phyloP scores from a whole-genome alignment of 192 early-diverging fungal species.

The Coemansia sp. region DNA sequence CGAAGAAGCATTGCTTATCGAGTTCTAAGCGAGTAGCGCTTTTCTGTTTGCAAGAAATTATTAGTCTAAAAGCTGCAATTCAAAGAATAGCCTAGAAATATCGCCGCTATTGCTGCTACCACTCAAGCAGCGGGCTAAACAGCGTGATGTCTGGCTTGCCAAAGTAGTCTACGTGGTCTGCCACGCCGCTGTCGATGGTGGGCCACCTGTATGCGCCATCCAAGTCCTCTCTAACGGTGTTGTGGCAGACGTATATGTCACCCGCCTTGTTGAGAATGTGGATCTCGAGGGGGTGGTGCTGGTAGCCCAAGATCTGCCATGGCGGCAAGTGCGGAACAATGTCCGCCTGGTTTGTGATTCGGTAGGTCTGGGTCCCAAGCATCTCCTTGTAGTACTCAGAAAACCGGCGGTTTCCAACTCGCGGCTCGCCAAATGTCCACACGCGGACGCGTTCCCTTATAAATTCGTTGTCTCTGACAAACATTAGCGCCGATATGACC shows the following conservation, averaged over 20 bases:
- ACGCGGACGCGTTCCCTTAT: constrained; percentile 39
- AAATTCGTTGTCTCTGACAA: constrained; percentile 42
- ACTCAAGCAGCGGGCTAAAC: constrained; percentile 40
- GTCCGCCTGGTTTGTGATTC: constrained; percentile 48
- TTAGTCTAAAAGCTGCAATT: not conserved
- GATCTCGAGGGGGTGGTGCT: constrained; percentile 54
- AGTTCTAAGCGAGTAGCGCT: constrained; percentile 18
- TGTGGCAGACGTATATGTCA: constrained; percentile 55
- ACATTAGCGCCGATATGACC: constrained; percentile 44
- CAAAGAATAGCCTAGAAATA: not conserved
- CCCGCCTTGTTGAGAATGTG: constrained; percentile 49
- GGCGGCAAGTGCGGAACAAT: constrained; percentile 54
- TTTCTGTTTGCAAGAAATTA: not conserved
- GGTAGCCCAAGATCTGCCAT: constrained; percentile 57
- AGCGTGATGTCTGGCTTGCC: constrained; percentile 48
- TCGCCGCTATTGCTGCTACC: constrained; percentile 11
- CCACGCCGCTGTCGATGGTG: constrained; percentile 50
- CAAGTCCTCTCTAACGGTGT: constrained; percentile 50
- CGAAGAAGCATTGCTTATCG: constrained; percentile 39
- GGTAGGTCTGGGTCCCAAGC: constrained; percentile 50
- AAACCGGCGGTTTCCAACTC: constrained; percentile 49
- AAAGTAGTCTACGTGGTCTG: constrained; percentile 54
- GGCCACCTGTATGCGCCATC: constrained; percentile 58
- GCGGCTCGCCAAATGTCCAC: constrained; percentile 57
- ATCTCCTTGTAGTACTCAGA: constrained; percentile 48